Evolutionary conservation across 2,329 filamentous ascomycete species (phyloP), one percentile per base, ranked within the genome.

Genomic region (Alternaria consortialis): DNA sequence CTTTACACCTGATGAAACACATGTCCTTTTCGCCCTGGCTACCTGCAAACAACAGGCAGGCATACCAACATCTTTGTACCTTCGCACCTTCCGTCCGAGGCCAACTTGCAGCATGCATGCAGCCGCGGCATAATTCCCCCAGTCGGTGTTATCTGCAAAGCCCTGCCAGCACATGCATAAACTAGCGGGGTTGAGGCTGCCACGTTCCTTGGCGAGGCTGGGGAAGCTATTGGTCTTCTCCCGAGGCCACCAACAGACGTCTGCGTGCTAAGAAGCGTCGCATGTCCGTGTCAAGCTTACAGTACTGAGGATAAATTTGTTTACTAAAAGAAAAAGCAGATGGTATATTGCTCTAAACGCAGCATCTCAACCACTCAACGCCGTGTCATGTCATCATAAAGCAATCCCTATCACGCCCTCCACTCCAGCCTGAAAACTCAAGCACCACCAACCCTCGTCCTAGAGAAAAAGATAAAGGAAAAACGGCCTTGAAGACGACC

Each of bases 291-390:
- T 48, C 44, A 1, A 48, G 44, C 44, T 23, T 23, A 5, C 31
- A 36, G 31, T 31, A 53, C 11, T 25, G 17, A 13, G 29, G 27
- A 8, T 34, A 11, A 34, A 23, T 11, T 23, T 12, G 47, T 25
- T 29, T 51, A 34, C 6, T 42, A 56, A 63, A 64, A 1, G 29
- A 56, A 60, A 40, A 66, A 68, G 59, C 60, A 58, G 42, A 56
- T 70, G 65, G 67, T 70, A 71, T 71, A 69, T 65, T 67, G 63
- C 60, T 61, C 56, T 48, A 51, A 27, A 40, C 25, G 23, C 27
- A 39, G 39, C 20, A 44, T 51, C 13, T 11, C 32, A 39, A 42
- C 43, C 44, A 44, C 37, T 42, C 42, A 69, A 63, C 56, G 53
- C 62, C 65, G 39, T 55, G 47, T 65, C 61, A 61, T 64, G 47